phyloP scores from a whole-genome alignment of 2,329 filamentous ascomycete genomes.

The Zasmidium cellare region DNA sequence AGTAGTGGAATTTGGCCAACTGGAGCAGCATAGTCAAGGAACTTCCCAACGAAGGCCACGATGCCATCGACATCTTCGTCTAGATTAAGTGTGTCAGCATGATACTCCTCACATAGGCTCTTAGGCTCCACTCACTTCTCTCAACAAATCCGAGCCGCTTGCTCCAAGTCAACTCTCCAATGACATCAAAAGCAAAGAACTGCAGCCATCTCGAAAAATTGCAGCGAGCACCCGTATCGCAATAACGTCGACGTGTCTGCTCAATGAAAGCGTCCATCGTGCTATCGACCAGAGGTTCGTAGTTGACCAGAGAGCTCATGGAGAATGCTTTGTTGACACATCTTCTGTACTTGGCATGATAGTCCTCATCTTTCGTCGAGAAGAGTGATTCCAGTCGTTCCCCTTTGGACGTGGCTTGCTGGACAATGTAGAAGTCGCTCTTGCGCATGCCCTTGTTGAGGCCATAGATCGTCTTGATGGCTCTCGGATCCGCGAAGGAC shows the following conservation, averaged over 20 bases:
- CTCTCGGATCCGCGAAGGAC: slow-evolving; percentile 72
- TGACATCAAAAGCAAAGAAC: slow-evolving; percentile 80
- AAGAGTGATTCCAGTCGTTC: slow-evolving; percentile 71
- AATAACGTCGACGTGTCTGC: slow-evolving; percentile 46
- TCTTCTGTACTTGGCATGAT: slow-evolving; percentile 72
- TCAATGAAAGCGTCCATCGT: slow-evolving; percentile 70
- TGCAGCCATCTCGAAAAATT: slow-evolving; percentile 74
- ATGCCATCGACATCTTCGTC: slow-evolving; percentile 74
- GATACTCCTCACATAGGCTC: no score
- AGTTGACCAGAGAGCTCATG: slow-evolving; percentile 74
- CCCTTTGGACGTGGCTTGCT: slow-evolving; percentile 71
- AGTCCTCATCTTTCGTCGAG: slow-evolving; percentile 72
- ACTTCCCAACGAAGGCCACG: slow-evolving; percentile 60
- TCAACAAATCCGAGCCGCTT: slow-evolving; percentile 76
- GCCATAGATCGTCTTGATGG: slow-evolving; percentile 75
- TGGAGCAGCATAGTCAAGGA: slow-evolving; percentile 71
- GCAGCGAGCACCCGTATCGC: slow-evolving; percentile 48
- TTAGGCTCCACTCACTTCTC: slow-evolving; percentile 40
- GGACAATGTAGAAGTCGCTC: slow-evolving; percentile 80
- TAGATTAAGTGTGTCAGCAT: no score
- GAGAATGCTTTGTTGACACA: slow-evolving; percentile 75
- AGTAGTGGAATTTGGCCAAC: slow-evolving; percentile 74
- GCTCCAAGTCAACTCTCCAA: slow-evolving; percentile 74
- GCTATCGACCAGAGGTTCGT: slow-evolving; percentile 77
- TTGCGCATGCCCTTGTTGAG: slow-evolving; percentile 80